Base-by-base conservation (phyloP, 1,284 basidiomycete species). In the Pisolithus thermaeus region DNA sequence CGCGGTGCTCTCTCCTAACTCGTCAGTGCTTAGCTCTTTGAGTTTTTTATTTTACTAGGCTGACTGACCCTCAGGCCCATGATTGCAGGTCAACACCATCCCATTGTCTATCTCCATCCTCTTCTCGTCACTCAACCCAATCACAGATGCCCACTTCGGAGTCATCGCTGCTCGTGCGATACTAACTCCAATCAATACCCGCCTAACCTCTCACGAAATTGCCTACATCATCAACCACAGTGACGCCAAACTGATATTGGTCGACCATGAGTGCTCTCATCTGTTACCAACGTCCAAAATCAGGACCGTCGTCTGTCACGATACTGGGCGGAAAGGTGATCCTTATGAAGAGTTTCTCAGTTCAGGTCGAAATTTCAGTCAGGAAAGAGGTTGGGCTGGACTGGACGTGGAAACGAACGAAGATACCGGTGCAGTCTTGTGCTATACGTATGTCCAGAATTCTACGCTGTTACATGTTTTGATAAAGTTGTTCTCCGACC, bases 201-300 rank as follows among this genome's bases (percentile, higher is more conserved):
- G 91, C 16, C 78, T 94, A 20, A 90, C 83, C 14, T 77, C 77
- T 8, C 70, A 74, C 5, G 92, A 94, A 64, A 82, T 93, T 14
- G 75, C 76, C 25, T 94, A 92, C 63, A 92, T 95, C 52, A 74
- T 93, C 32, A 78, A 86, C 28, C 89, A 95, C 66, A 90, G 87
- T 58, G 85, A 78, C 37, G 69, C 86, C 35, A 82, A 75, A 55
- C 71, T 94, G 47, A 77, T 93, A 49, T 75, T 95, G 28, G 79
- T 88, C 27, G 91, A 95, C 62, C 71, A 83, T 57, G 86, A 92
- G 60, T 91, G 78, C 60, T 64, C 63, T 3, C 78, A 84, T 58
- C 79, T 92, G 36, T 71, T 81, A 9, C 61, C 73, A 40, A 70
- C 72, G 11, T 68, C 73, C 7, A 76, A 74, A 3, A 71, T 81